Conservation (phyloP, 441 rosid species). For the Oxalis stricta region DNA sequence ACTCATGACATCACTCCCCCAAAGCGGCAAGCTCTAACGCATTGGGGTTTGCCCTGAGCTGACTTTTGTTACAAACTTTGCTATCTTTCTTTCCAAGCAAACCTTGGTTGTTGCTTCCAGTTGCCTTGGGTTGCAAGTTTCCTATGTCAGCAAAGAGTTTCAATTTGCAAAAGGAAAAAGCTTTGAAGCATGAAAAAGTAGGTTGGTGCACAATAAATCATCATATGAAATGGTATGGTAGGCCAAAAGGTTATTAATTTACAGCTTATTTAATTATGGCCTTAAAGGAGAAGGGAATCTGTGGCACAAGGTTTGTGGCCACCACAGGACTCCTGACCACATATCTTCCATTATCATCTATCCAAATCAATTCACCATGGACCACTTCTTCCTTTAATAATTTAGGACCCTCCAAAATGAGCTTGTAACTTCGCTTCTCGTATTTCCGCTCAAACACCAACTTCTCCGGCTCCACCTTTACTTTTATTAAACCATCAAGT, state of each 20-base stretch:
- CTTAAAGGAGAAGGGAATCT: background rate
- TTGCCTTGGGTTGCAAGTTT: no score
- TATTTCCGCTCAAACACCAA: conserved; percentile 19
- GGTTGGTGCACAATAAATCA: no score
- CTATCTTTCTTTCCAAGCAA: no score
- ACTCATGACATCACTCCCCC: no score
- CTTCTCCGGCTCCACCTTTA: conserved; percentile 22
- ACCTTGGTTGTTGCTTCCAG: no score
- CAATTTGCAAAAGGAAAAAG: no score
- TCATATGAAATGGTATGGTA: no score
- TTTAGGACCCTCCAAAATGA: conserved; percentile 18
- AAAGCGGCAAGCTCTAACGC: no score
- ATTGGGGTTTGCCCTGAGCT: no score
- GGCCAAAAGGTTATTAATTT: background rate
- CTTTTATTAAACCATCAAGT: conserved; percentile 20
- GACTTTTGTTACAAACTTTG: no score
- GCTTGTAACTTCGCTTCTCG: conserved; percentile 24
- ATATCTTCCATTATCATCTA: conserved; percentile 20
- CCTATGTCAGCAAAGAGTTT: no score
- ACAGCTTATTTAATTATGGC: background rate
- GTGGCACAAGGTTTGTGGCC: conserved; percentile 30
- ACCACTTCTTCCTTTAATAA: conserved; percentile 13
- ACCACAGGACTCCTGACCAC: conserved; percentile 25
- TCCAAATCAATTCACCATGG: conserved; percentile 26
- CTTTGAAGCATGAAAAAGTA: no score